A percentile compares a stretch with the other conserved stretches of the same genome.
Conservation (phyloP, 2,329 filamentous ascomycete species). For the Botrytis galanthina region DNA sequence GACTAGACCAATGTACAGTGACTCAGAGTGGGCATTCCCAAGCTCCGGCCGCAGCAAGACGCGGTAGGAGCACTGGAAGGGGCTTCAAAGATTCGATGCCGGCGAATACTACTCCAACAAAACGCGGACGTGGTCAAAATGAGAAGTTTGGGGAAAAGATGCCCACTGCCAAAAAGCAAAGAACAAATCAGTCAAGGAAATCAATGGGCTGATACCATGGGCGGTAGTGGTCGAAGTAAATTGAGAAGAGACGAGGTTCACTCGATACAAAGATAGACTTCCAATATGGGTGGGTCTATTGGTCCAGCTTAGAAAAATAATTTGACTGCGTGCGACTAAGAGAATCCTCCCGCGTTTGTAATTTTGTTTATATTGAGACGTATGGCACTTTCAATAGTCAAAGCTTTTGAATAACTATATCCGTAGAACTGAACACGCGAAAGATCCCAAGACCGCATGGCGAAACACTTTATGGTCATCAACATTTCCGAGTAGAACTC, state of each 20-base stretch:
- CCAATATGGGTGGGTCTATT: background rate
- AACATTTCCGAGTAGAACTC: background rate
- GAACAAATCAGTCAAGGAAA: background rate
- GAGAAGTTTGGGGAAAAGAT: background rate
- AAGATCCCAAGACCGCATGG: background rate
- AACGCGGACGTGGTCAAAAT: background rate
- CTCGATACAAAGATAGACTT: background rate
- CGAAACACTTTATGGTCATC: background rate
- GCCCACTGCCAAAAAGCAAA: background rate
- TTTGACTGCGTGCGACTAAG: background rate
- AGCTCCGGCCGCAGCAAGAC: background rate
- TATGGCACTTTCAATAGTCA: background rate
- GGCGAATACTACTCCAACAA: background rate
- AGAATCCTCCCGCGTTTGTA: background rate
- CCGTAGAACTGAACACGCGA: background rate
- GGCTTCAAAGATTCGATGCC: background rate
- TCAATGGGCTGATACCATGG: background rate
- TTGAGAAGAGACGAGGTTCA: background rate
- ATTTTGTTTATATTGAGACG: background rate
- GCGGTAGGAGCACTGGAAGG: background rate
- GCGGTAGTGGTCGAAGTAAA: background rate
- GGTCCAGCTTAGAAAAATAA: background rate
- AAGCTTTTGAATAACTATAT: background rate
- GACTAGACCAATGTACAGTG: background rate
- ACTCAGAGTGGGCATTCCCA: background rate